phyloP scores from a whole-genome alignment of 495 filamentous ascomycete species.

The Aspergillus funiculosus region DNA sequence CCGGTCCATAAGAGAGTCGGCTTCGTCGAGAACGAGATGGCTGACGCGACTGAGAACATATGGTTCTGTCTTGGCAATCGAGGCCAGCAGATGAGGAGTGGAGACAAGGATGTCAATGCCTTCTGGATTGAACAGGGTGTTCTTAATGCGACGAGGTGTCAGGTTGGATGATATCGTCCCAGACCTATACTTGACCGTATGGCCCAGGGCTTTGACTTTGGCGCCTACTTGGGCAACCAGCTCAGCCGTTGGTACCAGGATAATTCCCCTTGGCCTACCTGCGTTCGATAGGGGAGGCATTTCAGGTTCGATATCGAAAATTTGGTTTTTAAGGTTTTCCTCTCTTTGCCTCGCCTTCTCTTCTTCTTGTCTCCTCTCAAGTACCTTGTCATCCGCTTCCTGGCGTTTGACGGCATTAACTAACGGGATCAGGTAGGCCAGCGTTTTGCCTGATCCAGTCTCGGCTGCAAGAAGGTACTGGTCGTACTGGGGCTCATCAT shows the following conservation, averaged over 20 bases:
- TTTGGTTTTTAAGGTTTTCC: conserved; percentile 43
- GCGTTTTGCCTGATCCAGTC: conserved; percentile 93
- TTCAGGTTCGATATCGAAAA: conserved; percentile 50
- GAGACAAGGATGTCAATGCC: conserved; percentile 83
- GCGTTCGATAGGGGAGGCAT: conserved; percentile 52
- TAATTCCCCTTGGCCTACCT: conserved; percentile 73
- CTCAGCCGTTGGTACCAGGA: conserved; percentile 91
- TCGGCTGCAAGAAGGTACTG: conserved; percentile 90
- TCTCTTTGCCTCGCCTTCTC: conserved; percentile 42
- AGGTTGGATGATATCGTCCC: conserved; percentile 71
- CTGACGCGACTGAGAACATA: conserved; percentile 81
- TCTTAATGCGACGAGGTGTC: conserved; percentile 73
- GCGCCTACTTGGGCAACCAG: conserved; percentile 80
- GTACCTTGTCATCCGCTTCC: conserved; percentile 57
- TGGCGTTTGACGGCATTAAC: conserved; percentile 77
- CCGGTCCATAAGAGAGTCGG: conserved; percentile 89
- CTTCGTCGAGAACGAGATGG: conserved; percentile 88
- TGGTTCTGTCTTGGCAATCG: conserved; percentile 78
- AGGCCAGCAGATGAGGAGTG: conserved; percentile 82
- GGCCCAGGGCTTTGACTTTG: conserved; percentile 73
- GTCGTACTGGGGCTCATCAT: conserved; percentile 43
- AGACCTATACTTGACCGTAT: conserved; percentile 75
- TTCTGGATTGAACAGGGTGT: conserved; percentile 68
- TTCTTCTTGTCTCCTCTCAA: conserved; percentile 47
- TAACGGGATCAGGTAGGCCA: conserved; percentile 80